phyloP scores from a whole-genome alignment of 1,284 basidiomycete species.

The Retiboletus fuscus region DNA sequence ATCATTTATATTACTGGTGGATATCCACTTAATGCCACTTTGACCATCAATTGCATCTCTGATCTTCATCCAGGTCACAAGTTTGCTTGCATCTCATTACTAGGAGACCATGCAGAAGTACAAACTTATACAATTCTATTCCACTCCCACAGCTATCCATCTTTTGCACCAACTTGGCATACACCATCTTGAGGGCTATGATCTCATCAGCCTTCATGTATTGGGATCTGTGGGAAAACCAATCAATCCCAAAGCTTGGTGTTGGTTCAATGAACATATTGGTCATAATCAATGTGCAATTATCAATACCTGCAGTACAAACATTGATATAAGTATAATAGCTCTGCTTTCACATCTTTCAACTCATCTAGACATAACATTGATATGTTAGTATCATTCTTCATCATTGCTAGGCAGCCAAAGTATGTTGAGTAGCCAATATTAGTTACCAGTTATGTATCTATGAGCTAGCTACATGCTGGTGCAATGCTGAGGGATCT shows the following conservation, averaged over 20 bases:
- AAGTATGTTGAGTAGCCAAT: too few species aligned
- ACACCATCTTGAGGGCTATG: slow-evolving; percentile 88
- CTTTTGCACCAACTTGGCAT: slow-evolving; percentile 90
- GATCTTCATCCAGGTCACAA: slow-evolving; percentile 93
- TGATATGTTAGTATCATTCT: too few species aligned
- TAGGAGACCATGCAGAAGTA: slow-evolving; percentile 96
- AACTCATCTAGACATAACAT: too few species aligned
- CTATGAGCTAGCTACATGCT: too few species aligned
- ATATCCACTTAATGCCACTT: slow-evolving; percentile 88
- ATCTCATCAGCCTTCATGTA: slow-evolving; percentile 87
- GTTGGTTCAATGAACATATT: slow-evolving; percentile 98
- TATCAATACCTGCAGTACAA: slow-evolving; percentile 98
- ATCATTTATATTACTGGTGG: slow-evolving; percentile 96
- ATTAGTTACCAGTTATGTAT: too few species aligned
- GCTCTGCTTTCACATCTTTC: slow-evolving; percentile 95
- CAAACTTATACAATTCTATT: slow-evolving; percentile 95
- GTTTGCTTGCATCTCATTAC: slow-evolving; percentile 97
- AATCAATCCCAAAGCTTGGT: slow-evolving; percentile 99
- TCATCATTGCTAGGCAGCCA: too few species aligned
- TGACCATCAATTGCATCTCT: slow-evolving; percentile 97
- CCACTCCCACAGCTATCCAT: slow-evolving; percentile 93
- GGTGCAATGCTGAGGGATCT: too few species aligned
- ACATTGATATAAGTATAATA: slow-evolving; percentile 96
- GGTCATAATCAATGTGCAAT: slow-evolving; percentile 92
- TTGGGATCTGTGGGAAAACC: slow-evolving; percentile 97